Evolutionary conservation across 805 yeast genomes (phyloP), one percentile per base, ranked within the genome.

Genomic region (Cephaloascus albidus): DNA sequence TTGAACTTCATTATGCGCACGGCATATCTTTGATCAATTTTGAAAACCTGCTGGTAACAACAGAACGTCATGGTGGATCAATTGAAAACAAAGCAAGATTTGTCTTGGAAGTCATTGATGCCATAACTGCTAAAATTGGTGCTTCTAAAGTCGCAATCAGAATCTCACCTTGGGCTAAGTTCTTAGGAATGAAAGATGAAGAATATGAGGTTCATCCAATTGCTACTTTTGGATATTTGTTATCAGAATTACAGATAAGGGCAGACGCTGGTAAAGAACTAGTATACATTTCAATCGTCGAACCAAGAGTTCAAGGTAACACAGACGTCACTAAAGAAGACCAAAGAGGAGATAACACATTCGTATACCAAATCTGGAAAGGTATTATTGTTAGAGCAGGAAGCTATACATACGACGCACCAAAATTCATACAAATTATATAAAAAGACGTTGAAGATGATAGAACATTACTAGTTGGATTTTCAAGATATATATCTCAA

Each of bases 401-500:
- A 37, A 50, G 50, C 20, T 53, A 52, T 49, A 36, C 38, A 15
- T 42, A 51, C 32, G 60, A 54, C 39, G 54, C 54, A 14, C 51
- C 58, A 5, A 38, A 50, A 20, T 54, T 45, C 37, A 42, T 41
- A 8, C 33, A 31, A 31, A n/a, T 31, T 16, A 16, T 31, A 15
- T 34, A 34, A 20, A 45, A 42, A 17, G 45, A 31, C 15, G 37
- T 36, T 19, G 34, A 50, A 12, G 62, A 68, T 42, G 48, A 55
- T 38, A 46, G 42, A 31, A 40, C 45, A 18, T 53, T 54, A 17
- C 46, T 63, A 33, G 47, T 68, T 30, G 74, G 65, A 2, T 53
- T 62, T 43, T 80, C 80, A 23, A 65, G 81, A 44, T 59, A 55
- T 40, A 64, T 52, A 65, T 72, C 37, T 55, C 78, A 26, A 77